Conservation (phyloP, 768 basidiomycete genomes). For the Suillus brevipes region DNA sequence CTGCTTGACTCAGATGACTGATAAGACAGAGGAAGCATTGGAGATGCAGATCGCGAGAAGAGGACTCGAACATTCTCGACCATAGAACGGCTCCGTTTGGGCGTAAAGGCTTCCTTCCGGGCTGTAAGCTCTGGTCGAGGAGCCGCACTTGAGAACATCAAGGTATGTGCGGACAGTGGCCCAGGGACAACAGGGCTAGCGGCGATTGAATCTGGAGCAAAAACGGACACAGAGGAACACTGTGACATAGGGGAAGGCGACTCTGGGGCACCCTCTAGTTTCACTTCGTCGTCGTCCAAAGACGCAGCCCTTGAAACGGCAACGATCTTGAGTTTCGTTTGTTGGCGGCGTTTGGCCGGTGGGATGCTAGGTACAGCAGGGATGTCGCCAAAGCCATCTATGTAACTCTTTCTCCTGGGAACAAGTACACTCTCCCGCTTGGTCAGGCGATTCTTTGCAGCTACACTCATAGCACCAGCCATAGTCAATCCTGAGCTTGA, state of each 20-base stretch:
- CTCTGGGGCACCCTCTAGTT: conserved; percentile 22
- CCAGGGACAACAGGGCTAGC: conserved; percentile 22
- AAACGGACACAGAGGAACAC: conserved; percentile 35
- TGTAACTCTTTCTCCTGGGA: conserved; percentile 55
- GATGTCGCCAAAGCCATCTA: conserved; percentile 21
- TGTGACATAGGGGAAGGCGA: conserved; percentile 43
- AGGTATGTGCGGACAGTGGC: conserved; percentile 16
- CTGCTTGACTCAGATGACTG: conserved; percentile 28
- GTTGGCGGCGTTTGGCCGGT: conserved; percentile 20
- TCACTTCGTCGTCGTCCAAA: conserved; percentile 27
- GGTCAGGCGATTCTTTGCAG: conserved; percentile 57
- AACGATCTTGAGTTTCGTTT: conserved; percentile 31
- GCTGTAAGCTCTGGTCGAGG: conserved; percentile 30
- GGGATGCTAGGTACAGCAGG: not conserved
- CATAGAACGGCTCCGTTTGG: conserved; percentile 53
- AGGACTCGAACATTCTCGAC: conserved; percentile 63
- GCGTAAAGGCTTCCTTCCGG: conserved; percentile 27
- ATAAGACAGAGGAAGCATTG: conserved; percentile 33
- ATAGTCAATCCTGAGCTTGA: conserved; percentile 62
- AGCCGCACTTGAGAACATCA: conserved; percentile 16
- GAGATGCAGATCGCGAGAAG: conserved; percentile 51
- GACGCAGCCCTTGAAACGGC: conserved; percentile 21
- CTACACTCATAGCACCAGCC: conserved; percentile 52
- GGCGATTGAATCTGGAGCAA: conserved; percentile 19
- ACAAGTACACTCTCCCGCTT: conserved; percentile 73